phyloP scores from a whole-genome alignment of 768 basidiomycete genomes.

The Amanita rubescens region DNA sequence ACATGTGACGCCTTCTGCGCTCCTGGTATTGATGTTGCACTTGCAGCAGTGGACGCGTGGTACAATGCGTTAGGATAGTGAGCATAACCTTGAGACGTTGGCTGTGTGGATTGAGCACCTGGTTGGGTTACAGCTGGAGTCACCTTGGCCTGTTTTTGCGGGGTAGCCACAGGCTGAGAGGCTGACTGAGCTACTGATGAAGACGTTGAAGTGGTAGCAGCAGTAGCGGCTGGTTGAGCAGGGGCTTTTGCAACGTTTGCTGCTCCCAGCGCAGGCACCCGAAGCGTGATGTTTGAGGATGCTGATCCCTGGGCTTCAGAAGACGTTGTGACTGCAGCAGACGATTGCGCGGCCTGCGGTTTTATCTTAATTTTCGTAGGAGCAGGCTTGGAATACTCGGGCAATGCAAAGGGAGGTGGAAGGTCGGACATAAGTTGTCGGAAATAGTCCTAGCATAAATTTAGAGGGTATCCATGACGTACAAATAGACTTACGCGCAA shows the following conservation, averaged over 20 bases:
- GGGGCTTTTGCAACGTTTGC: slow-evolving; percentile 18
- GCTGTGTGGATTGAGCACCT: neutral
- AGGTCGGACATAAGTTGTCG: slow-evolving; percentile 72
- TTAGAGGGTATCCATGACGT: slow-evolving; percentile 5
- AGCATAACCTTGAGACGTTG: slow-evolving; percentile 19
- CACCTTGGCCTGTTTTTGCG: slow-evolving; percentile 21
- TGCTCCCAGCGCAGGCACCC: slow-evolving; percentile 24
- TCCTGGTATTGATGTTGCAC: slow-evolving; percentile 9
- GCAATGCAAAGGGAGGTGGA: slow-evolving; percentile 56
- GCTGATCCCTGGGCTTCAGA: slow-evolving; percentile 13
- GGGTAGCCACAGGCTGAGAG: slow-evolving; percentile 25
- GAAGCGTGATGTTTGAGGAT: slow-evolving; percentile 17
- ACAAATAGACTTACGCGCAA: slow-evolving; percentile 45
- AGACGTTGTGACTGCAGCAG: slow-evolving; percentile 16
- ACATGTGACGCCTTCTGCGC: slow-evolving; percentile 16
- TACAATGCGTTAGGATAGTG: slow-evolving; percentile 55
- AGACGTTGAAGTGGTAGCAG: slow-evolving; percentile 12
- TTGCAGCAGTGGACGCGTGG: slow-evolving; percentile 18
- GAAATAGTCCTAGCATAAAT: slow-evolving; percentile 53
- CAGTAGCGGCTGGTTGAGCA: slow-evolving; percentile 11
- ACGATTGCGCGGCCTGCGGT: slow-evolving; percentile 34
- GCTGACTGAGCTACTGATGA: slow-evolving; percentile 16
- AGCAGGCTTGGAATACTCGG: slow-evolving; percentile 51
- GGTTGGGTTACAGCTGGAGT: slow-evolving; percentile 1
- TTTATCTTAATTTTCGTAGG: slow-evolving; percentile 67